Evolutionary conservation across 305 asterid species (phyloP).

Genomic region (Stenogyne calaminthoides): DNA sequence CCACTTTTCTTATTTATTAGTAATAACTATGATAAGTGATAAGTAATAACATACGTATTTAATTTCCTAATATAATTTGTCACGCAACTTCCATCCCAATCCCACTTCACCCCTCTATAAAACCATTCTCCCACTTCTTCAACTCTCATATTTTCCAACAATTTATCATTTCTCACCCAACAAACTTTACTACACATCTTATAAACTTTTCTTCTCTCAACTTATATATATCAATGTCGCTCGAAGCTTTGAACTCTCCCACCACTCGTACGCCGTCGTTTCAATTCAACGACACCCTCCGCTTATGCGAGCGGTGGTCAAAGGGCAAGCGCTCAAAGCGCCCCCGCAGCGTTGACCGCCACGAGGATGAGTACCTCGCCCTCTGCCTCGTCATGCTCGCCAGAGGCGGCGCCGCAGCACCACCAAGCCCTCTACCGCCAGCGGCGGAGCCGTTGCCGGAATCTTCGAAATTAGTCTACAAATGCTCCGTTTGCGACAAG

Average conservation of each 20-base stretch:
- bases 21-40: conserved; percentile 19
- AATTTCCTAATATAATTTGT: conserved; percentile 56
- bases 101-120: neutral
- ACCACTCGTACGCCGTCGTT: conserved; percentile 40
- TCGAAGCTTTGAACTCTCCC: conserved; percentile 60
- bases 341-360: conserved; percentile 36
- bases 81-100: conserved; percentile 85
- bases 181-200: too few species aligned
- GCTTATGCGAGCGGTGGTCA: conserved; percentile 43
- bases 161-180: too few species aligned
- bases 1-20: neutral
- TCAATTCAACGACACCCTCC: conserved; percentile 35
- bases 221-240: conserved; percentile 53
- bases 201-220: too few species aligned
- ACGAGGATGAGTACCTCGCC: conserved; percentile 68
- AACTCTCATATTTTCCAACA: conserved; percentile 18
- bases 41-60: conserved; percentile 28
- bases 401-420: too few species aligned
- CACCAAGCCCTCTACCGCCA: conserved; percentile 20
- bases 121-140: conserved; percentile 17
- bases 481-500: conserved; percentile 64
- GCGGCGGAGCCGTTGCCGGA: neutral
- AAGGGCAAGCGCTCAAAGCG: conserved; percentile 68
- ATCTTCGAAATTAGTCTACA: conserved; percentile 32
- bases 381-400: conserved; percentile 79